Percentiles rank a stretch among this genome's conserved stretches.
Conservation (phyloP, 2,329 filamentous ascomycete species). For the Leptosphaerulina australis region DNA sequence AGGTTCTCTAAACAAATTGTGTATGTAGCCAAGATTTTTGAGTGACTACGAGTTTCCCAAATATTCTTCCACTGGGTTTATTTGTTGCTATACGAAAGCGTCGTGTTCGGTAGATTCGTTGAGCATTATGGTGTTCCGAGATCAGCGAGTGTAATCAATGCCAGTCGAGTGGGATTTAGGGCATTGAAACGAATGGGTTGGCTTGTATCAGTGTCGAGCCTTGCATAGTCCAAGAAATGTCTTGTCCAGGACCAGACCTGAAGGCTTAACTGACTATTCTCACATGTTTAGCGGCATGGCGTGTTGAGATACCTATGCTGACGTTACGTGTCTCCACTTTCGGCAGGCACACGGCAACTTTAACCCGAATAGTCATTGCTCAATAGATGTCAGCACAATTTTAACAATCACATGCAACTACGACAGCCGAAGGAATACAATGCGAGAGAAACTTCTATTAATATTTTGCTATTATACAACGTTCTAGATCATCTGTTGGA, state of each 20-base stretch:
- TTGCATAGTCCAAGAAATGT: conserved; percentile 23
- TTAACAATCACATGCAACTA: conserved; percentile 10
- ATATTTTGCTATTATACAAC: conserved; percentile 14
- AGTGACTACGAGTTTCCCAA: no score
- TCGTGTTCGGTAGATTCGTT: conserved; percentile 17
- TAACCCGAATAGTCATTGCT: conserved; percentile 17
- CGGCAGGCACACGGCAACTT: conserved; percentile 21
- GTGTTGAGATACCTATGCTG: conserved; percentile 30
- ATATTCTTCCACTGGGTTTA: neutral
- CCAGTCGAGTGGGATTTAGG: conserved; percentile 4
- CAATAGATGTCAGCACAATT: neutral
- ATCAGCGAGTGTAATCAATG: conserved; percentile 17
- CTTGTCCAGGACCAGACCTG: conserved; percentile 22
- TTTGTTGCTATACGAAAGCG: conserved; percentile 19
- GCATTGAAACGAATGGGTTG: conserved; percentile 2
- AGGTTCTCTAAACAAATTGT: conserved; percentile 14
- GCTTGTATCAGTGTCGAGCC: conserved; percentile 13
- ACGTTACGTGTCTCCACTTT: conserved; percentile 39
- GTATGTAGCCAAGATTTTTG: neutral
- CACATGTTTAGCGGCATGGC: conserved; percentile 36
- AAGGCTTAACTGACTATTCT: conserved; percentile 28
- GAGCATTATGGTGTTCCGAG: conserved; percentile 14
- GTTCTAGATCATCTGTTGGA: neutral
- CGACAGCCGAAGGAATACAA: neutral
- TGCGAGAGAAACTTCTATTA: conserved; percentile 10